phyloP scores from a whole-genome alignment of 2,329 filamentous ascomycete species.

The Ampelomyces quisqualis region DNA sequence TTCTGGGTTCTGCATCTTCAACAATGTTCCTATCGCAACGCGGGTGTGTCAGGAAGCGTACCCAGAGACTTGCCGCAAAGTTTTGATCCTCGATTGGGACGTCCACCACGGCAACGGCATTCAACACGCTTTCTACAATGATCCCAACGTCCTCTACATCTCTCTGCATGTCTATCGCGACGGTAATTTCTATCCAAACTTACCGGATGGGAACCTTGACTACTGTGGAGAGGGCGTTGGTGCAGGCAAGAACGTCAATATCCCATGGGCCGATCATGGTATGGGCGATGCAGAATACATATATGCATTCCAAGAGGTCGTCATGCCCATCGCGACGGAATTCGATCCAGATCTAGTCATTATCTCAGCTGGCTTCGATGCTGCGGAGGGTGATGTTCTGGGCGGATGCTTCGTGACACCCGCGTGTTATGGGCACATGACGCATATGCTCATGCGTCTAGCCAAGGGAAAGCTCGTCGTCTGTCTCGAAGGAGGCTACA shows the following conservation, averaged over 20 bases:
- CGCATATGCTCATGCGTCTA: conserved; percentile 96
- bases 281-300: conserved; percentile 98
- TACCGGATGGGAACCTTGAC: conserved; percentile 59
- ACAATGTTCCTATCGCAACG: conserved; percentile 94
- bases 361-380: conserved; percentile 93
- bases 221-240: conserved; percentile 61
- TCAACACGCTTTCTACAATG: conserved; percentile 92
- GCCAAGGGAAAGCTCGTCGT: conserved; percentile 87
- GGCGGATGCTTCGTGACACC: conserved; percentile 92
- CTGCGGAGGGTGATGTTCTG: conserved; percentile 87
- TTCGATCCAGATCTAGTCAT: conserved; percentile 95
- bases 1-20: conserved; percentile 97
- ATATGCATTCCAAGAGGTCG: conserved; percentile 90
- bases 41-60: conserved; percentile 81
- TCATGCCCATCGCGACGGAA: conserved; percentile 94
- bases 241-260: conserved; percentile 65
- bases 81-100: conserved; percentile 90
- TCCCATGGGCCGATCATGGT: conserved; percentile 66
- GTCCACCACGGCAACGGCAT: conserved; percentile 84
- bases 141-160: conserved; percentile 93
- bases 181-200: conserved; percentile 78
- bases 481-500: conserved; percentile 94
- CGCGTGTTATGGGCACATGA: conserved; percentile 95
- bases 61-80: conserved; percentile 77
- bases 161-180: conserved; percentile 87